Base-by-base conservation (phyloP, 768 basidiomycete species). In the Pholiota microspora region DNA sequence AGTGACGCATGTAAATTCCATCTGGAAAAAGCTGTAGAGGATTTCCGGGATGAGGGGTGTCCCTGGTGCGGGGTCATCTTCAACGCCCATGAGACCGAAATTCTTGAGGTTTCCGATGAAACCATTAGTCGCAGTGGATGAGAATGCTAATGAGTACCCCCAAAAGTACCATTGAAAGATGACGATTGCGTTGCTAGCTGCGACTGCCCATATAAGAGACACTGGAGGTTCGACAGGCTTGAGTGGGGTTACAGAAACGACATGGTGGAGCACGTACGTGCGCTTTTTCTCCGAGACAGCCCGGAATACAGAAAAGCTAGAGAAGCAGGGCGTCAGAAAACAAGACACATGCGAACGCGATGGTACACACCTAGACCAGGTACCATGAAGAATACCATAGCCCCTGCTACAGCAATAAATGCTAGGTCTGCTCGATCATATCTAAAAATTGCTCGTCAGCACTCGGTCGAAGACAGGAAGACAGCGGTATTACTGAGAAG, bases 1-100 rank as follows among this genome's bases (percentile, higher is more conserved):
- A 1, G 90, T 92, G 15, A 93, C 89, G 52, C 86, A 88, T 18
- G 85, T 88, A 65, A 90, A 92, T 70, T 89, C 88, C 86, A 89
- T 87, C 66, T 91, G 89, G 75, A 89, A 94, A 70, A 93, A 87
- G 61, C 82, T 84, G 74, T 90, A 95, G 27, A 95, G 76, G 45
- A 94, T 74, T 52, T 85, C 85, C 7, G 94, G 94, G 53, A 95
- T 83, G 36, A 91, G 78, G 35, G 86, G 84, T 0, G 89, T 89
- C 12, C 89, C 93, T 10, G 88, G 86, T 8, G 89, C 89, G 0
- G 89, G 86, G 12, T 81, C 73, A 25, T 71, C 85, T 54, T 88
- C 77, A 25, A 94, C 92, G 54, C 84, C 75, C 51, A 81, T 77
- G 38, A 95, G 74, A 18, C 88, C 91, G 61, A 94, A 89, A 70